Percentiles rank a stretch among this genome's conserved stretches.
phyloP scores from a whole-genome alignment of 129 eudicot genomes.

The Smallanthus sonchifolius region DNA sequence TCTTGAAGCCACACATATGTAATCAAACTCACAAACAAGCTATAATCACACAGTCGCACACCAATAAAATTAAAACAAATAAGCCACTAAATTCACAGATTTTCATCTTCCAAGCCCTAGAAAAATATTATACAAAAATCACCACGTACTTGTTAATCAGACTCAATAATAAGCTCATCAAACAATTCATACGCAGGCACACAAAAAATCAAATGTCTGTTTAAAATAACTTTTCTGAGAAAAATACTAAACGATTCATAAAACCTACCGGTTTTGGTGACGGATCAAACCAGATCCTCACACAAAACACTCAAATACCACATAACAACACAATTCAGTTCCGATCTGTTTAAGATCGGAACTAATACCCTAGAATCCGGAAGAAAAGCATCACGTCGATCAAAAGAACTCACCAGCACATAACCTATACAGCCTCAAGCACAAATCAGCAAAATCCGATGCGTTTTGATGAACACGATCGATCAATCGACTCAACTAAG shows the following conservation, averaged over 20 bases:
- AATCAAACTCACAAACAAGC: not conserved
- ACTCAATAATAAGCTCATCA: not conserved
- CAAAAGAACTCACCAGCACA: constrained; percentile 9
- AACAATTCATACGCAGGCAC: not conserved
- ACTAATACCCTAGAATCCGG: not conserved
- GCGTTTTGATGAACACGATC: not conserved
- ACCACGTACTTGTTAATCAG: not conserved
- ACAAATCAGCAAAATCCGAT: constrained; percentile 2
- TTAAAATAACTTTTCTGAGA: not conserved
- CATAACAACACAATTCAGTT: constrained; percentile 9
- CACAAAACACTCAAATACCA: not conserved
- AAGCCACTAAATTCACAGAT: not conserved
- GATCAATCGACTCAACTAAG: not conserved
- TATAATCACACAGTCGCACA: not conserved
- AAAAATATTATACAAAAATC: not conserved
- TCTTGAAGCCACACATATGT: constrained; percentile 1
- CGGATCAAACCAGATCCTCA: constrained; percentile 11
- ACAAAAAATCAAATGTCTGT: not conserved
- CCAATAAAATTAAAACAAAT: not conserved
- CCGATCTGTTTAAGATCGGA: constrained; percentile 18
- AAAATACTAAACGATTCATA: not conserved
- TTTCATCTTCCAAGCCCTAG: constrained; percentile 1
- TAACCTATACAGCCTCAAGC: constrained; percentile 7
- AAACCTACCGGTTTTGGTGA: not conserved
- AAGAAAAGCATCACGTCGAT: not conserved